Percentiles rank a stretch among this genome's conserved stretches.
These are phyloP conservation scores for Sarocladiaceae sp. DNA, from an alignment of 2,329 filamentous ascomycete genomes.

Conservation along the genomic window DNA sequence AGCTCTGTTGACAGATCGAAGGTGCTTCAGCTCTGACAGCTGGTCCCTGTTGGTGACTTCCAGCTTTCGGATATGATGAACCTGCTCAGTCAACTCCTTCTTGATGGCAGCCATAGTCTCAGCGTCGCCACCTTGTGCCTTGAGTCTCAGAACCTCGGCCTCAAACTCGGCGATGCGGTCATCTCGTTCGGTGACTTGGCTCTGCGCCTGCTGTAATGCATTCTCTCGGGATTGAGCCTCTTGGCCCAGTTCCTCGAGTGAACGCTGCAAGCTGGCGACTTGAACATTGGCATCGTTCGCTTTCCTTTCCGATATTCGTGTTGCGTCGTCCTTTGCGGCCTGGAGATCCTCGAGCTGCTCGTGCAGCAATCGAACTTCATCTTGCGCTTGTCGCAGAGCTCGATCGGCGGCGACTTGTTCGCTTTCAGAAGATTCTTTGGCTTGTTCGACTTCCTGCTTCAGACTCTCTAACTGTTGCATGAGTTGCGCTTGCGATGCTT, in stretches of 20 bases:
- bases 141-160: constrained; percentile 74
- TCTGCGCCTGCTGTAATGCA: constrained; percentile 54
- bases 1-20: constrained; percentile 77
- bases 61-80: constrained; percentile 80
- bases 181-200: constrained; percentile 63
- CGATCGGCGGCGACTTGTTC: constrained; percentile 63
- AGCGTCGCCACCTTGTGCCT: constrained; percentile 78
- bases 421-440: constrained; percentile 42
- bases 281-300: constrained; percentile 49
- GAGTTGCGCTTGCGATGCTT: constrained; percentile 46
- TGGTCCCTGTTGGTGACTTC: constrained; percentile 79
- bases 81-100: constrained; percentile 82
- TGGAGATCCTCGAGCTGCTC: constrained; percentile 75
- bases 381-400: constrained; percentile 62
- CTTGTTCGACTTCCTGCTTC: constrained; percentile 43
- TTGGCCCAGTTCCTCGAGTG: constrained; percentile 51
- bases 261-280: constrained; percentile 37
- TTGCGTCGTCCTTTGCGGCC: constrained; percentile 60
- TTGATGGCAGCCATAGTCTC: constrained; percentile 83
- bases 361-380: constrained; percentile 65
- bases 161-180: constrained; percentile 68
- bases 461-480: constrained; percentile 43
- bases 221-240: constrained; percentile 51
- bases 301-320: constrained; percentile 53
- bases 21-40: constrained; percentile 68